Conservation (phyloP, 208 protist species). For the Leishmania tarentolae region DNA sequence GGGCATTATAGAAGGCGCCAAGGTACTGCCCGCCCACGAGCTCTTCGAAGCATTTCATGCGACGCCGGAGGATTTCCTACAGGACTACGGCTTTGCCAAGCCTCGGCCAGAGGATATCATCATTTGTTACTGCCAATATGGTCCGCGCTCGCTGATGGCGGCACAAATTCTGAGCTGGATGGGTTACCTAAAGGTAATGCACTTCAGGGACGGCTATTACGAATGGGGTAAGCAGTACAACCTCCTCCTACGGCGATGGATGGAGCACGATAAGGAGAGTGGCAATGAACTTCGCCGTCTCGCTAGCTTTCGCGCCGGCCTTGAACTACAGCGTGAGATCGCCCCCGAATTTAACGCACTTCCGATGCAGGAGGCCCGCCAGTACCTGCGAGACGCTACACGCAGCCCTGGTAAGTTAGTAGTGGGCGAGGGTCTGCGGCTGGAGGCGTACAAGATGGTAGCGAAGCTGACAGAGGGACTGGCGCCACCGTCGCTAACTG, state of each 20-base stretch:
- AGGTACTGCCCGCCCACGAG: conserved; percentile 82
- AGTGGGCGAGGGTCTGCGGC: conserved; percentile 62
- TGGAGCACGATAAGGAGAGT: conserved; percentile 75
- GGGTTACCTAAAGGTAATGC: conserved; percentile 76
- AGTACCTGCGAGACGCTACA: conserved; percentile 74
- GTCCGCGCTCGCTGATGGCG: conserved; percentile 79
- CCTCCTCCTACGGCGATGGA: conserved; percentile 75
- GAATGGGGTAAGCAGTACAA: conserved; percentile 90
- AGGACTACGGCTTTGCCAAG: conserved; percentile 79
- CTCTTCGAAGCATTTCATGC: conserved; percentile 83
- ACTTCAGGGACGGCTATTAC: conserved; percentile 85
- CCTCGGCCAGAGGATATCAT: conserved; percentile 67
- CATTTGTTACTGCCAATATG: conserved; percentile 87
- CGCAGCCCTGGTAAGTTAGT: conserved; percentile 57
- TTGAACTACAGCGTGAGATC: conserved; percentile 79
- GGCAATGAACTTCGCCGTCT: conserved; percentile 73
- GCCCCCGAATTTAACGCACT: conserved; percentile 82
- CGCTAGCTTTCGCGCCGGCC: conserved; percentile 62
- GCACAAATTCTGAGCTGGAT: conserved; percentile 86
- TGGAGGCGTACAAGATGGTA: conserved; percentile 59
- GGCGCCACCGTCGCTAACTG: conserved; percentile 33
- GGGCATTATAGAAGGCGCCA: conserved; percentile 84
- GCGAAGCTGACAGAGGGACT: conserved; percentile 53
- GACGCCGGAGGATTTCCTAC: conserved; percentile 69
- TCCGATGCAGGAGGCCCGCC: conserved; percentile 61